phyloP scores from a whole-genome alignment of 2,329 filamentous ascomycete genomes.

The Fusarium bulbicola region DNA sequence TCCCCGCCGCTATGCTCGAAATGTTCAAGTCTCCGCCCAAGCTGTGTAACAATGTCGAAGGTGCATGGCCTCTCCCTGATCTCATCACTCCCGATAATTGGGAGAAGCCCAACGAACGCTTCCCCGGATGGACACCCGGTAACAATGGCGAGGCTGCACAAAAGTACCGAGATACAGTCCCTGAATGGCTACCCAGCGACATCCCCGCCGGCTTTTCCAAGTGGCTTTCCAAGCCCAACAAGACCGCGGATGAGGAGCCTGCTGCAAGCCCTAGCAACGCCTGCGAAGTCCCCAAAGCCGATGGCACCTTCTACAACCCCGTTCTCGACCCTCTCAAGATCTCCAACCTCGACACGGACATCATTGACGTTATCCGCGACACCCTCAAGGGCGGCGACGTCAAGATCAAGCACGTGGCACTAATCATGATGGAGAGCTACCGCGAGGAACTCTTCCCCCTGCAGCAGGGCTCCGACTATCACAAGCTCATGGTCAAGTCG shows the following conservation, averaged over 20 bases:
- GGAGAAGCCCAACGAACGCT: conserved; percentile 38
- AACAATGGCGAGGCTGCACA: conserved; percentile 30
- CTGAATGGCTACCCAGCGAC: conserved; percentile 43
- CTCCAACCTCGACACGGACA: conserved; percentile 48
- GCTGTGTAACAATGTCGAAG: conserved; percentile 31
- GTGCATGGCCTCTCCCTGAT: conserved; percentile 45
- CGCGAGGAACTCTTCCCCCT: conserved; percentile 57
- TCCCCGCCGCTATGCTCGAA: conserved; percentile 44
- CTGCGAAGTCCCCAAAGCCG: neutral
- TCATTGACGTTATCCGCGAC: conserved; percentile 43
- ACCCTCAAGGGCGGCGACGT: conserved; percentile 41
- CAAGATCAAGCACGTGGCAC: conserved; percentile 56
- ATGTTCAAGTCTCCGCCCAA: conserved; percentile 37
- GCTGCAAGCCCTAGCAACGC: neutral
- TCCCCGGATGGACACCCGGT: conserved; percentile 48
- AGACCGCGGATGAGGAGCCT: neutral
- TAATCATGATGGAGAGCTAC: conserved; percentile 57
- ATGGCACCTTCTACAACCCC: conserved; percentile 50
- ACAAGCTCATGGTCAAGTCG: conserved; percentile 46
- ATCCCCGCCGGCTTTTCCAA: conserved; percentile 43
- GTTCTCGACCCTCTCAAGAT: conserved; percentile 53
- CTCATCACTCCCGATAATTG: conserved; percentile 40
- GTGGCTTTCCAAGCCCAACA: conserved; percentile 33
- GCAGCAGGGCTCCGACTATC: conserved; percentile 52
- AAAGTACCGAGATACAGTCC: conserved; percentile 38